phyloP scores from a whole-genome alignment of 2,329 filamentous ascomycete genomes.

The Raffaelea arxii region DNA sequence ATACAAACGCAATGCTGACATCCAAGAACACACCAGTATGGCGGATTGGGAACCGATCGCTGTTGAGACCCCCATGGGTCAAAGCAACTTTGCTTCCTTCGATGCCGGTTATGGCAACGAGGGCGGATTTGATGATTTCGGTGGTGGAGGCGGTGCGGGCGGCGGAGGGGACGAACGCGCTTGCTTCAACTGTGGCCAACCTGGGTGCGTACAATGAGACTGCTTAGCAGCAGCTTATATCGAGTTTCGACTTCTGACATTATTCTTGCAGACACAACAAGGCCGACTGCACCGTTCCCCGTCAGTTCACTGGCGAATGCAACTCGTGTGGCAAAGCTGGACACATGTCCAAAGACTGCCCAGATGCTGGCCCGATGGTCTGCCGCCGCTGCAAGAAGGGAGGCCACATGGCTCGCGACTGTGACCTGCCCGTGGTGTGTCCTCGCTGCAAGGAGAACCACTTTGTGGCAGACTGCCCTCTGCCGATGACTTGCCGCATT shows the following conservation, averaged over 20 bases:
- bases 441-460: slow-evolving; percentile 39
- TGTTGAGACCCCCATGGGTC: neutral
- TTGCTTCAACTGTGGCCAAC: slow-evolving; percentile 52
- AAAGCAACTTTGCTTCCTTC: slow-evolving; percentile 1
- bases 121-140: slow-evolving; percentile 9
- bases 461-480: slow-evolving; percentile 43
- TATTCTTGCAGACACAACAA: slow-evolving; percentile 44
- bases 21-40: too few species aligned
- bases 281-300: slow-evolving; percentile 49
- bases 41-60: neutral
- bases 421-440: slow-evolving; percentile 37
- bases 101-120: slow-evolving; percentile 4
- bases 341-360: slow-evolving; percentile 44
- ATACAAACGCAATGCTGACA: too few species aligned
- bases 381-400: slow-evolving; percentile 35
- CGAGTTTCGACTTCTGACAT: neutral
- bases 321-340: slow-evolving; percentile 37
- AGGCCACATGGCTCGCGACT: slow-evolving; percentile 50
- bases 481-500: slow-evolving; percentile 20
- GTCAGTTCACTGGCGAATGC: slow-evolving; percentile 24
- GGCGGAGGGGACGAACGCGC: slow-evolving; percentile 28
- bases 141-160: slow-evolving; percentile 7
- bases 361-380: slow-evolving; percentile 19
- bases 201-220: slow-evolving; percentile 26
- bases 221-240: neutral